These are phyloP conservation scores for Glaciozyma antarctica DNA, from an alignment of 768 basidiomycete genomes.

Conservation along the genomic window DNA sequence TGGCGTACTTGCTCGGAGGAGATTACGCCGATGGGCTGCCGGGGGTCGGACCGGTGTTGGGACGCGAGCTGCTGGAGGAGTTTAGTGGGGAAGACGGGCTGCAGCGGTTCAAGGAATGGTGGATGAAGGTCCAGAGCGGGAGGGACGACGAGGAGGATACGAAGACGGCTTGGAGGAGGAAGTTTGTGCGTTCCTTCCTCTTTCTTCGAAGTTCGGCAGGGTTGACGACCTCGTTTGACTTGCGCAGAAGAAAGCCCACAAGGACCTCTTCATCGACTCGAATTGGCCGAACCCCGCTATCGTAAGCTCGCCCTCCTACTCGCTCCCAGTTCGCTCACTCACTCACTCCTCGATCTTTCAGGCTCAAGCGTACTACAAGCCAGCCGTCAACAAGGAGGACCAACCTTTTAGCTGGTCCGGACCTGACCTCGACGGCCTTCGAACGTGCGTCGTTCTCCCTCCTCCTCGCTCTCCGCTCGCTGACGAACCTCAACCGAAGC, in stretches of 20 bases:
- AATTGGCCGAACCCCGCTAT: constrained; percentile 93
- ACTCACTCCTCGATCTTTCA: constrained; percentile 39
- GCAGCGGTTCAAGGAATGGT: constrained; percentile 78
- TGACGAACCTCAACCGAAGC: not conserved
- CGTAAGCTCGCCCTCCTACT: constrained; percentile 45
- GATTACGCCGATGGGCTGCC: constrained; percentile 90
- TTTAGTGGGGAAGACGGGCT: constrained; percentile 80
- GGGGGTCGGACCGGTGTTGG: constrained; percentile 88
- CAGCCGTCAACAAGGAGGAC: constrained; percentile 77
- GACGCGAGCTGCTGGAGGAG: constrained; percentile 88
- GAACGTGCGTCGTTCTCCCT: constrained; percentile 49
- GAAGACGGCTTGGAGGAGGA: constrained; percentile 62
- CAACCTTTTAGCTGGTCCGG: constrained; percentile 95
- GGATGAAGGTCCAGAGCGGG: constrained; percentile 82
- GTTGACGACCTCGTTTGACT: not conserved
- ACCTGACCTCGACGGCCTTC: constrained; percentile 87
- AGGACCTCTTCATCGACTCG: constrained; percentile 61
- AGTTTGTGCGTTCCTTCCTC: constrained; percentile 15
- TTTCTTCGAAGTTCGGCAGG: not conserved
- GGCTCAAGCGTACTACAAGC: constrained; percentile 89
- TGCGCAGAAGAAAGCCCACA: constrained; percentile 76
- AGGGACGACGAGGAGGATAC: constrained; percentile 57
- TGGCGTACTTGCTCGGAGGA: constrained; percentile 91
- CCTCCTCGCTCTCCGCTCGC: not conserved
- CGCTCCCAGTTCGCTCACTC: constrained; percentile 1